Percentiles rank a stretch among this genome's conserved stretches.
Evolutionary conservation across 108 stramenopile genomes (phyloP).

Genomic region (Nitzschia palea): DNA sequence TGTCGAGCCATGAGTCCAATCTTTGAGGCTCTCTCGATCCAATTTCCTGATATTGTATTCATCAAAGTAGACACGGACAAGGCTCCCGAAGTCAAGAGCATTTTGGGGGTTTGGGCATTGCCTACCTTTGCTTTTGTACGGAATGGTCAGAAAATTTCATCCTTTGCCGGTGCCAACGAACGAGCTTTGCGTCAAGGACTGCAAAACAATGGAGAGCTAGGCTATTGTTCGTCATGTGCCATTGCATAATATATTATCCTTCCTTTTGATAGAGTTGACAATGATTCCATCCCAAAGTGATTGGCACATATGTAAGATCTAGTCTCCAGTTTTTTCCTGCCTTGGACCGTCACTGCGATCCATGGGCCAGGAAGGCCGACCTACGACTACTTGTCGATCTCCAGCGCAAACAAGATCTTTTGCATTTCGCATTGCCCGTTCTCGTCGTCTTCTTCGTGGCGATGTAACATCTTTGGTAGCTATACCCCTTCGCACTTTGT

Average conservation of each 20-base stretch:
- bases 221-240: slow-evolving; percentile 27
- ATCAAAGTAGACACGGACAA: slow-evolving; percentile 61
- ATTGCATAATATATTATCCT: slow-evolving; percentile 7
- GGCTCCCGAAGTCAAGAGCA: slow-evolving; percentile 30
- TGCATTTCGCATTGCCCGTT: slow-evolving; percentile 47
- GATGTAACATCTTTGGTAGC: slow-evolving; percentile 16
- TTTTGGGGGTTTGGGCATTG: slow-evolving; percentile 44
- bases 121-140: slow-evolving; percentile 55
- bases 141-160: slow-evolving; percentile 36
- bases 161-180: slow-evolving; percentile 43
- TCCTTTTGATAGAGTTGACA: background rate
- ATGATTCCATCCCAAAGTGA: background rate
- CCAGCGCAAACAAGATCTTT: slow-evolving; percentile 38
- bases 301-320: background rate
- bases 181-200: slow-evolving; percentile 19
- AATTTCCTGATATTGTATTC: slow-evolving; percentile 39
- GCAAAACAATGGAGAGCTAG: slow-evolving; percentile 32
- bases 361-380: slow-evolving; percentile 55
- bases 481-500: background rate
- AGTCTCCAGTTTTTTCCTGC: slow-evolving; percentile 5
- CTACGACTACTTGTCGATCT: slow-evolving; percentile 52
- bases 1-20: slow-evolving; percentile 53
- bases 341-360: slow-evolving; percentile 24
- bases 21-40: slow-evolving; percentile 35
- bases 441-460: slow-evolving; percentile 26